These are phyloP conservation scores for Sphagnurus paluster DNA, from an alignment of 1,284 basidiomycete genomes.

Conservation along the genomic window DNA sequence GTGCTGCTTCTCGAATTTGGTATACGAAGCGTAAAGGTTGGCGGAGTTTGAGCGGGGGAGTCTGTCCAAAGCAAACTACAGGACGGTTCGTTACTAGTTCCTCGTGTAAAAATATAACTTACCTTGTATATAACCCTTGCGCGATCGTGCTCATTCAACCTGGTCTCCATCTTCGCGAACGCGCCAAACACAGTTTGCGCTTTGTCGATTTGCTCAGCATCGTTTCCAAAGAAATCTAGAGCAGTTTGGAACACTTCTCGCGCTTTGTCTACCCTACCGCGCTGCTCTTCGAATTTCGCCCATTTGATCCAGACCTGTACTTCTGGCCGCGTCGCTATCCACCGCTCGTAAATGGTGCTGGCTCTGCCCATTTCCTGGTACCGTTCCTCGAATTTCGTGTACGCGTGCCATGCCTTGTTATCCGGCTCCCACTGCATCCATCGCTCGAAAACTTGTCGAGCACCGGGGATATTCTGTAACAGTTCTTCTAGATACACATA, in stretches of 20 bases:
- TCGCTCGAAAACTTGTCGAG: conserved; percentile 95
- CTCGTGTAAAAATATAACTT: no score
- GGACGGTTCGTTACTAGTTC: no score
- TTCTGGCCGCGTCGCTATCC: conserved; percentile 91
- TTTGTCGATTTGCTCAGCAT: conserved; percentile 95
- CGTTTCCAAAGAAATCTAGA: conserved; percentile 96
- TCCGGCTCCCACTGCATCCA: conserved; percentile 99
- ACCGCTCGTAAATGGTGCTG: conserved; percentile 91
- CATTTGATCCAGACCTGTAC: conserved; percentile 97
- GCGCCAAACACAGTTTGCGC: conserved; percentile 95
- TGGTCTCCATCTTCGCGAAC: conserved; percentile 98
- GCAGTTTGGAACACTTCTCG: conserved; percentile 97
- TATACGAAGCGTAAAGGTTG: conserved; percentile 44
- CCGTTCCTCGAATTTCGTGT: conserved; percentile 95
- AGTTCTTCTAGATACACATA: conserved; percentile 99
- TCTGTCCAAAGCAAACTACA: conserved; percentile 87
- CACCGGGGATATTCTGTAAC: conserved; percentile 92
- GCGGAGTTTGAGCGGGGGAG: conserved; percentile 9
- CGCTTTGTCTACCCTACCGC: conserved; percentile 84
- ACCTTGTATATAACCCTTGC: conserved; percentile 98
- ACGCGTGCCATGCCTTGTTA: conserved; percentile 99
- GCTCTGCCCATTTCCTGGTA: conserved; percentile 93
- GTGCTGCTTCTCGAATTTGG: conserved; percentile 98
- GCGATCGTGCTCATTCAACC: conserved; percentile 94
- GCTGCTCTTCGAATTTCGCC: conserved; percentile 97